Evolutionary conservation across 768 basidiomycete genomes (phyloP).

Genomic region (Chalciporus pseudorubinellus): DNA sequence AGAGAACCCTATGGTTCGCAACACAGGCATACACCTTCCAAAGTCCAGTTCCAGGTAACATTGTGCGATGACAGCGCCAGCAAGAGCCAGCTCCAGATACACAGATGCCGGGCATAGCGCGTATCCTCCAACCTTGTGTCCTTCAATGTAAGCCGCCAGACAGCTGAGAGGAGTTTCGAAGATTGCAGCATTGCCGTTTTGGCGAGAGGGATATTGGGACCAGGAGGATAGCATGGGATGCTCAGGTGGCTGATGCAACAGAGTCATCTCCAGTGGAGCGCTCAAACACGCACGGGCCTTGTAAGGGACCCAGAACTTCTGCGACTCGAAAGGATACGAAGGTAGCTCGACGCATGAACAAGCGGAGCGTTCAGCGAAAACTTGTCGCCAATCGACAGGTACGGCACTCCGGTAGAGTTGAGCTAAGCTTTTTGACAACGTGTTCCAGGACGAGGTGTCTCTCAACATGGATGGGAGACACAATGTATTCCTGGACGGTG

Average conservation of each 20-base stretch:
- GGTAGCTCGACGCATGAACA: slow-evolving; percentile 53
- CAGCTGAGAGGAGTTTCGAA: slow-evolving; percentile 53
- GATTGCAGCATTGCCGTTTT: slow-evolving; percentile 37
- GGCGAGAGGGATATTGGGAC: slow-evolving; percentile 39
- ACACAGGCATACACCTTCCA: slow-evolving; percentile 33
- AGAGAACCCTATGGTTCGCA: slow-evolving; percentile 46
- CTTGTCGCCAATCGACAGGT: slow-evolving; percentile 51
- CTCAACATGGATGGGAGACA: slow-evolving; percentile 53
- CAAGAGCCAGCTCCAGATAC: slow-evolving; percentile 55
- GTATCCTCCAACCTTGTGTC: slow-evolving; percentile 55
- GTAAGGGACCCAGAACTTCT: slow-evolving; percentile 57
- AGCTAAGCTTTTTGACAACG: slow-evolving; percentile 45
- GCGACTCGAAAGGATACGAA: slow-evolving; percentile 57
- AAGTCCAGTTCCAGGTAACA: slow-evolving; percentile 33
- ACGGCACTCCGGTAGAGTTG: slow-evolving; percentile 45
- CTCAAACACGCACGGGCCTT: slow-evolving; percentile 24
- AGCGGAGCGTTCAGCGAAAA: slow-evolving; percentile 46
- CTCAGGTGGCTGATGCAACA: slow-evolving; percentile 13
- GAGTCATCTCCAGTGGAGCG: background rate
- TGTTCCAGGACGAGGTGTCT: slow-evolving; percentile 41
- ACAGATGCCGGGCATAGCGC: slow-evolving; percentile 67
- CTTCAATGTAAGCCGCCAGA: slow-evolving; percentile 46
- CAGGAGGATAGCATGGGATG: slow-evolving; percentile 42
- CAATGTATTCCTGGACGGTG: slow-evolving; percentile 31
- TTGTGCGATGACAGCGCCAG: slow-evolving; percentile 41